Evolutionary conservation across 345 rosid species (phyloP), one percentile per base, ranked within the genome.

Genomic region (Heritiera littoralis): DNA sequence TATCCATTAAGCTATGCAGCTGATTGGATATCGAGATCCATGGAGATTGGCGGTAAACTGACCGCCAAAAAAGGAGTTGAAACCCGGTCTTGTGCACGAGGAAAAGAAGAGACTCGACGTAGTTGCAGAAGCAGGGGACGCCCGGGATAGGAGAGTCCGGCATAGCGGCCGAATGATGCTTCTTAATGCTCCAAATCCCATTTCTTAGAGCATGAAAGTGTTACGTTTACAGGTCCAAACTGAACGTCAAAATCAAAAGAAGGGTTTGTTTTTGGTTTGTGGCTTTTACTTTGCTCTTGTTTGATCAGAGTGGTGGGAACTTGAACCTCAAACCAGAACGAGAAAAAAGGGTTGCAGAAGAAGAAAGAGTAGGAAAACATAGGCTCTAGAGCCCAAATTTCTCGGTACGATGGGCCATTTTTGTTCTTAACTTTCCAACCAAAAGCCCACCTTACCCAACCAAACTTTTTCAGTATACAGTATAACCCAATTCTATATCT

Each of bases 1-100:
- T 79, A 77, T 95, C 98, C 2, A 92, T 92, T 59, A 94, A 84
- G 80, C 89, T 85, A 79, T 93, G 92, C 20, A 89, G 77, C 28
- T 73, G 83, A 72, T 75, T 84, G 6, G 66, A 79, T 23, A 82
- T 7, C 11, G 88, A 89, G 35, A 78, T 70, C 79, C 79, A 66
- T n/a, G 73, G 79, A 66, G 72, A 77, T 66, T 51, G 58, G 13
- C 49, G 51, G 32, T 77, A 18, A 66, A 40, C 7, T 8, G 79
- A 32, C 49, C 72, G 13, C 61, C 48, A 45, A 65, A 17, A 35
- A 51, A 7, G 63, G 46, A 51, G 7, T 13, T 7, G 12, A 49
- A 51, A 51, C 70, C 18, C 35, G 59, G 48, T 64, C 64, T 76
- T 18, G 59, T 9, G 9, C 60, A 64, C 32, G 14, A 51, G 3